These are phyloP conservation scores for Kazachstania bromeliacearum DNA, from an alignment of 805 yeast genomes.

Conservation along the genomic window DNA sequence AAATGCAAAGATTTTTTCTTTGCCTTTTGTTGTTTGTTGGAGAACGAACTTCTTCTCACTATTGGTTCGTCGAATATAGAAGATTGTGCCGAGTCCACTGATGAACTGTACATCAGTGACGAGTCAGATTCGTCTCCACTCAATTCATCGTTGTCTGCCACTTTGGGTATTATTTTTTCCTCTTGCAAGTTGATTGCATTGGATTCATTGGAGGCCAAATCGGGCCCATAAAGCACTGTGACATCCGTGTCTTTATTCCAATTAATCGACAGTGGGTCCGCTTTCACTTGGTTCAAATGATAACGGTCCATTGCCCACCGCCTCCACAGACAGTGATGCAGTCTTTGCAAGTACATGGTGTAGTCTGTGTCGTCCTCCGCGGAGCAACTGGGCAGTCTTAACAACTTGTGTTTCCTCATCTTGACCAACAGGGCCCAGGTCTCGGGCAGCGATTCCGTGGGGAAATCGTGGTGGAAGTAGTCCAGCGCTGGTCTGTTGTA, in stretches of 20 bases:
- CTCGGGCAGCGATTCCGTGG: constrained; percentile 8
- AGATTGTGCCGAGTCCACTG: constrained; percentile 19
- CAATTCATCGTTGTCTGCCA: background rate
- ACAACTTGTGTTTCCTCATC: constrained; percentile 19
- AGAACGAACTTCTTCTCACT: background rate
- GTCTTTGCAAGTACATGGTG: constrained; percentile 33
- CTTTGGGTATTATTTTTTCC: background rate
- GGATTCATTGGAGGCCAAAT: constrained; percentile 8
- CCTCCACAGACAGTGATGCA: constrained; percentile 87
- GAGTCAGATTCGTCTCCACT: background rate
- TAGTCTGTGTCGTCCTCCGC: constrained; percentile 26
- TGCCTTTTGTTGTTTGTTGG: constrained; percentile 2
- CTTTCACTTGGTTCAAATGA: constrained; percentile 45
- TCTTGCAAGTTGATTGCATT: background rate
- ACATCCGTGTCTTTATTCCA: constrained; percentile 95
- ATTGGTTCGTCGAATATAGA: constrained; percentile 19
- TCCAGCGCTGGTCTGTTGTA: constrained; percentile 24
- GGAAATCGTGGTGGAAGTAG: constrained; percentile 22
- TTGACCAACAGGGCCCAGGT: constrained; percentile 16
- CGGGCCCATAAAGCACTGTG: constrained; percentile 92
- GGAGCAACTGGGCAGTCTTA: constrained; percentile 29
- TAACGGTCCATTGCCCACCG: constrained; percentile 84
- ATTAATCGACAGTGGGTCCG: constrained; percentile 76
- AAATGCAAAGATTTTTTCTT: constrained; percentile 16
- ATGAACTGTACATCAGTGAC: constrained; percentile 10